Evolutionary conservation across 306 rosid species (phyloP).

Genomic region (Quercus alba): DNA sequence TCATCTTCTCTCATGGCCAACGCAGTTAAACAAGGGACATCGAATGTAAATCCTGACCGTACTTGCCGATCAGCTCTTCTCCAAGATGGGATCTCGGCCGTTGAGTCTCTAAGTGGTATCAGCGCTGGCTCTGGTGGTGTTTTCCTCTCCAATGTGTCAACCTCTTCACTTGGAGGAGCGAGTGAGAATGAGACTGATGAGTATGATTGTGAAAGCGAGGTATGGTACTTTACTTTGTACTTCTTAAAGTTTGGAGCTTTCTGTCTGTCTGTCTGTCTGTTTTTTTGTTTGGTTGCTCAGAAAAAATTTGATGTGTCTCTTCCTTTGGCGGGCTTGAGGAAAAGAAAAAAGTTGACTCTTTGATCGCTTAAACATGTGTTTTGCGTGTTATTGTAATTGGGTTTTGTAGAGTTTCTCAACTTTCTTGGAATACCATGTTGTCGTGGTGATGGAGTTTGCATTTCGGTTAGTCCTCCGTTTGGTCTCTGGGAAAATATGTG

Average conservation of each 20-base stretch:
- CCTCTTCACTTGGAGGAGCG: constrained; percentile 48
- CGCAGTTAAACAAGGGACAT: constrained; percentile 10
- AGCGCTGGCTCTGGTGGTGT: not conserved
- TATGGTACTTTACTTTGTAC: not conserved
- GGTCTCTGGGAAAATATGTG: not conserved
- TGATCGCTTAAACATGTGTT: not conserved
- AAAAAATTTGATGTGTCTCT: not conserved
- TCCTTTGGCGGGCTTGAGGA: not conserved
- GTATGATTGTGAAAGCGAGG: constrained; percentile 93
- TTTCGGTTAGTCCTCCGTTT: not conserved
- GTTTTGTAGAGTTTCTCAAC: not conserved
- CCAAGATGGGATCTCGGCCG: constrained; percentile 44
- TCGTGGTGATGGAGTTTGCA: not conserved
- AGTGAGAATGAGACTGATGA: constrained; percentile 71
- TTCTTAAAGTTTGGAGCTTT: constrained; percentile 9
- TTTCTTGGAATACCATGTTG: not conserved
- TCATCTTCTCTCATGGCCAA: constrained; percentile 15
- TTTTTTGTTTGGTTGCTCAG: constrained; percentile 11
- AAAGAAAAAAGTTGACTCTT: not conserved
- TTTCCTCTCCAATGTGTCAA: constrained; percentile 39
- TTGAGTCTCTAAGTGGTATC: constrained; percentile 30
- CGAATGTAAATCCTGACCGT: constrained; percentile 3
- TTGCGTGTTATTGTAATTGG: not conserved
- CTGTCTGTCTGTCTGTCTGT: not conserved
- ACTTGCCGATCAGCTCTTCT: constrained; percentile 4